phyloP scores from a whole-genome alignment of 768 basidiomycete species.

The Leucocoprinus sp. region DNA sequence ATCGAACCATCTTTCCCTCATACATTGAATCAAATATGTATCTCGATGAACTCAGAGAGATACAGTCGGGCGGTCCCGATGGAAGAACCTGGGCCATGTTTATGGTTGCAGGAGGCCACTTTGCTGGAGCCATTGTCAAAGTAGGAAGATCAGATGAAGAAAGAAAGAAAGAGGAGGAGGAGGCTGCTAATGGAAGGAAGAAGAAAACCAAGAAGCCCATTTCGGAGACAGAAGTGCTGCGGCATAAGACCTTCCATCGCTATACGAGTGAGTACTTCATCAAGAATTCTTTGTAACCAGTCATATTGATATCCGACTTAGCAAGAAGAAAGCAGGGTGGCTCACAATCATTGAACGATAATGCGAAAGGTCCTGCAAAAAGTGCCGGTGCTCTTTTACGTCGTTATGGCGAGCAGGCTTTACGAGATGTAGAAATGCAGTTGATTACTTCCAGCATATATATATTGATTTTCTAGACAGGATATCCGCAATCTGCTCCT shows the following conservation, averaged over 20 bases:
- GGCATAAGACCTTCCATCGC: slow-evolving; percentile 95
- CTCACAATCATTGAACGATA: slow-evolving; percentile 86
- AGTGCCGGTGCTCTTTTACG: slow-evolving; percentile 92
- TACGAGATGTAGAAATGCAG: slow-evolving; percentile 66
- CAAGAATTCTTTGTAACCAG: background rate
- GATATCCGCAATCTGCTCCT: slow-evolving; percentile 80
- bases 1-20: slow-evolving; percentile 63
- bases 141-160: slow-evolving; percentile 51
- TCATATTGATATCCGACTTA: slow-evolving; percentile 24
- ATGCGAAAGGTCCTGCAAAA: slow-evolving; percentile 85
- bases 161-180: slow-evolving; percentile 27
- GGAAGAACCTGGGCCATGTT: slow-evolving; percentile 89
- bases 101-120: slow-evolving; percentile 97
- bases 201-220: slow-evolving; percentile 59
- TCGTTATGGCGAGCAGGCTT: slow-evolving; percentile 89
- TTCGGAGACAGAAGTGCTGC: slow-evolving; percentile 72
- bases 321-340: slow-evolving; percentile 98
- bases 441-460: background rate
- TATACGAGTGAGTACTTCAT: slow-evolving; percentile 76
- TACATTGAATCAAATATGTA: slow-evolving; percentile 36
- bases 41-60: slow-evolving; percentile 50
- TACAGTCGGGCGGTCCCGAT: slow-evolving; percentile 46
- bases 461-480: slow-evolving; percentile 25
- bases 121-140: slow-evolving; percentile 84
- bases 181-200: slow-evolving; percentile 33